phyloP scores from a whole-genome alignment of 164 flowering plant genomes.

The Euptelea pleiosperma region DNA sequence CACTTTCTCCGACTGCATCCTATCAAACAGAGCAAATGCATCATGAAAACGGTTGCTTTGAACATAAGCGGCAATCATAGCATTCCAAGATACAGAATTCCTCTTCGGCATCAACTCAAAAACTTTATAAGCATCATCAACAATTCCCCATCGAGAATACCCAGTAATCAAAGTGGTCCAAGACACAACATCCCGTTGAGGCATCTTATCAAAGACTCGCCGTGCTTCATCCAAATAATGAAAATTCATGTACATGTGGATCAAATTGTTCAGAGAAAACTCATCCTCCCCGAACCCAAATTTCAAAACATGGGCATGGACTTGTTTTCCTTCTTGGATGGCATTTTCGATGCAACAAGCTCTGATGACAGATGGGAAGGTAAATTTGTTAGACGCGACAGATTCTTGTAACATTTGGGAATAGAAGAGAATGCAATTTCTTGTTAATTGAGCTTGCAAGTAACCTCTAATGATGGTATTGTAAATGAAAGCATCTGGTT shows the following conservation, averaged over 20 bases:
- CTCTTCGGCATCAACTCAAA: slow-evolving; percentile 44
- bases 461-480: slow-evolving; percentile 15
- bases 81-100: slow-evolving; percentile 54
- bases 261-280: slow-evolving; percentile 37
- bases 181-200: slow-evolving; percentile 34
- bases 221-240: slow-evolving; percentile 41
- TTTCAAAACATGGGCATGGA: slow-evolving; percentile 19
- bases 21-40: slow-evolving; percentile 45
- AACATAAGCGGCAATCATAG: slow-evolving; percentile 54
- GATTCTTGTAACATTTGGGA: slow-evolving; percentile 12
- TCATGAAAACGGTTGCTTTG: slow-evolving; percentile 44
- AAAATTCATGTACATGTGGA: slow-evolving; percentile 41
- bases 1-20: slow-evolving; percentile 39
- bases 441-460: neutral
- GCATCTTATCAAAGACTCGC: slow-evolving; percentile 52
- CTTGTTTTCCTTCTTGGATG: slow-evolving; percentile 2
- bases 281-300: slow-evolving; percentile 13
- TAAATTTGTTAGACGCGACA: slow-evolving; percentile 8
- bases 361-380: slow-evolving; percentile 10
- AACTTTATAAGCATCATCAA: slow-evolving; percentile 30
- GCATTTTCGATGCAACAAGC: slow-evolving; percentile 7
- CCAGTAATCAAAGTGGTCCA: slow-evolving; percentile 62
- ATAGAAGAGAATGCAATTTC: slow-evolving; percentile 3
- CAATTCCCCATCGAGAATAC: slow-evolving; percentile 35
- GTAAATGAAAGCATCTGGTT: slow-evolving; percentile 17